Conservation (phyloP, 495 filamentous ascomycete species). For the Chlorociboria aeruginascens region DNA sequence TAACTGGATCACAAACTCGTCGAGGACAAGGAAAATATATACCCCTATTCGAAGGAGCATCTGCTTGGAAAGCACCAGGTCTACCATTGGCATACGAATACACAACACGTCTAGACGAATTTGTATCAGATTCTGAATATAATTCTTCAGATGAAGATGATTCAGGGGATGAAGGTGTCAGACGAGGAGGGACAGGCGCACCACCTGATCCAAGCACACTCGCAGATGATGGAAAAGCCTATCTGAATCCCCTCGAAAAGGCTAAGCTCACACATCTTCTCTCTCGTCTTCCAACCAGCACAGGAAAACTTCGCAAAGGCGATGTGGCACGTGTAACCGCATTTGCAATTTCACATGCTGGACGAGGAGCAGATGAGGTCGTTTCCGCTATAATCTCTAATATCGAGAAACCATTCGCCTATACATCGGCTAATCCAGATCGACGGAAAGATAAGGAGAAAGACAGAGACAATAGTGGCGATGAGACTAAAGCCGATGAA, state of each 20-base stretch:
- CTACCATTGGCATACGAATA: conserved; percentile 60
- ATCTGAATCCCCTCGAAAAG: conserved; percentile 75
- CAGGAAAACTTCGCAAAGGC: conserved; percentile 64
- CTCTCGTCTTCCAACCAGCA: conserved; percentile 65
- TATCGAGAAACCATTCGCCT: conserved; percentile 60
- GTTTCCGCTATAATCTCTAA: conserved; percentile 80
- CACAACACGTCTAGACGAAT: conserved; percentile 57
- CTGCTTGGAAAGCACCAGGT: conserved; percentile 62
- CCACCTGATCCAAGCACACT: conserved; percentile 28
- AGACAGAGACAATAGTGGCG: conserved; percentile 27
- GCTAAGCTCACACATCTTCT: conserved; percentile 72
- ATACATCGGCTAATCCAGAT: conserved; percentile 39
- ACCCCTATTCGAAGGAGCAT: conserved; percentile 56
- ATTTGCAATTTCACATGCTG: conserved; percentile 82
- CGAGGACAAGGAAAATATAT: conserved; percentile 30
- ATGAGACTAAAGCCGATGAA: conserved; percentile 23
- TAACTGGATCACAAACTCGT: conserved; percentile 41
- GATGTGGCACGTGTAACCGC: conserved; percentile 78
- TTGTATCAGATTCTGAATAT: conserved; percentile 75
- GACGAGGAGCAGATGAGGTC: conserved; percentile 69
- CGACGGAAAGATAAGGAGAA: conserved; percentile 30
- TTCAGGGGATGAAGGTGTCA: conserved; percentile 53
- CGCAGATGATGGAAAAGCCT: conserved; percentile 50
- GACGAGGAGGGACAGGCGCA: conserved; percentile 41
- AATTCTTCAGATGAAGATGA: conserved; percentile 82